Conservation (phyloP, 352 stramenopile species). For the Phytophthora sansomeana region DNA sequence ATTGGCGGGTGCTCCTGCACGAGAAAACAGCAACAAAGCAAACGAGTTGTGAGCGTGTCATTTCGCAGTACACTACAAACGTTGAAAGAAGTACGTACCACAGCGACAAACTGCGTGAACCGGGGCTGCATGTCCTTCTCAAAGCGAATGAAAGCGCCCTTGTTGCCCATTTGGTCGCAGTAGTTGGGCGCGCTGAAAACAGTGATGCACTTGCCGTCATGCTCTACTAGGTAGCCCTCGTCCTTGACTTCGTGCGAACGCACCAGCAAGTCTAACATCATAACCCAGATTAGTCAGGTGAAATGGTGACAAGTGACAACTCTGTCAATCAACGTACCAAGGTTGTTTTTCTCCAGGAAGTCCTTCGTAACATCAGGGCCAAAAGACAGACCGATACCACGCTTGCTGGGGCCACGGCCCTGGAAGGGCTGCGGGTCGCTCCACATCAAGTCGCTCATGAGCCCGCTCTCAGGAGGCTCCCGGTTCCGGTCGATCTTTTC, state of each 20-base stretch:
- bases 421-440: slow-evolving; percentile 97
- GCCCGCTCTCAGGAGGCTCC: slow-evolving; percentile 94
- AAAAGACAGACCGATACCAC: slow-evolving; percentile 97
- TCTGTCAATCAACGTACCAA: slow-evolving; percentile 64
- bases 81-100: slow-evolving; percentile 58
- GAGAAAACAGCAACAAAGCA: neutral
- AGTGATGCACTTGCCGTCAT: slow-evolving; percentile 99
- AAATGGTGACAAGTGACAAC: neutral
- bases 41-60: neutral
- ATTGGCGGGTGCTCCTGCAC: slow-evolving; percentile 88
- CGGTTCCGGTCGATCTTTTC: slow-evolving; percentile 95
- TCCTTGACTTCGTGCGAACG: slow-evolving; percentile 99
- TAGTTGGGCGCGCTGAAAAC: slow-evolving; percentile 99
- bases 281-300: neutral
- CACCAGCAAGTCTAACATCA: slow-evolving; percentile 92
- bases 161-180: slow-evolving; percentile 99
- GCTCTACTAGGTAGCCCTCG: slow-evolving; percentile 99
- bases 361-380: slow-evolving; percentile 97
- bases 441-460: slow-evolving; percentile 94
- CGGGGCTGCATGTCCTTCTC: slow-evolving; percentile 94
- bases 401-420: slow-evolving; percentile 95
- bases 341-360: slow-evolving; percentile 97
- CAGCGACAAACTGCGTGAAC: slow-evolving; percentile 96
- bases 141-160: slow-evolving; percentile 99
- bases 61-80: neutral